phyloP scores from a whole-genome alignment of 2,329 filamentous ascomycete genomes.

The Hypoxylon sp. region DNA sequence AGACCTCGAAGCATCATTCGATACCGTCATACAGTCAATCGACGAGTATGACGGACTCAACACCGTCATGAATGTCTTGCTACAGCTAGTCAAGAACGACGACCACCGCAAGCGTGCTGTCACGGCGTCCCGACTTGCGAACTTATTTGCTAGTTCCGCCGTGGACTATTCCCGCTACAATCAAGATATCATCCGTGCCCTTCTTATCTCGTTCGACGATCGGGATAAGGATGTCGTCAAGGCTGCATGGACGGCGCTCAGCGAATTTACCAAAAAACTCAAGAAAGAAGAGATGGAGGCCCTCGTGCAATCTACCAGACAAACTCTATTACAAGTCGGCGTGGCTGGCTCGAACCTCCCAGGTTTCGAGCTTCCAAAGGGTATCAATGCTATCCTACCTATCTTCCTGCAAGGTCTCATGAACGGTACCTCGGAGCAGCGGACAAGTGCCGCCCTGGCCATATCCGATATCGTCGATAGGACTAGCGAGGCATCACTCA shows the following conservation, averaged over 20 bases:
- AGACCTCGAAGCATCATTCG: constrained; percentile 85
- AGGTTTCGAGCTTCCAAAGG: constrained; percentile 93
- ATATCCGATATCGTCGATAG: constrained; percentile 97
- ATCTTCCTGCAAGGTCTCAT: constrained; percentile 98
- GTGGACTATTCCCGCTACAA: constrained; percentile 97
- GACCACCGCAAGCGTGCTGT: constrained; percentile 86
- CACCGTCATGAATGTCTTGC: constrained; percentile 92
- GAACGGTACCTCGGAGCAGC: constrained; percentile 93
- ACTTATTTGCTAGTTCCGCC: constrained; percentile 83
- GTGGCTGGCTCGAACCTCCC: constrained; percentile 85
- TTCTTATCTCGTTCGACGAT: constrained; percentile 94
- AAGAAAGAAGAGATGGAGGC: constrained; percentile 99
- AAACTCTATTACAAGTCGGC: constrained; percentile 88
- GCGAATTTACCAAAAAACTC: constrained; percentile 86
- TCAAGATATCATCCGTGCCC: constrained; percentile 89
- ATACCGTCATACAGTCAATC: constrained; percentile 89
- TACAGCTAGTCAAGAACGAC: constrained; percentile 89
- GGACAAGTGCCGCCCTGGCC: constrained; percentile 89
- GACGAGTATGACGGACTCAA: constrained; percentile 97
- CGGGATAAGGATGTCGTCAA: constrained; percentile 86
- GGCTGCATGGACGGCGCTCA: constrained; percentile 87
- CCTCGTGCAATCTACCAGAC: constrained; percentile 85
- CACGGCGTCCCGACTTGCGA: constrained; percentile 82
- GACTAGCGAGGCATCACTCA: constrained; percentile 86
- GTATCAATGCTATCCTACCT: constrained; percentile 93